A percentile compares a stretch with the other conserved stretches of the same genome.
These are phyloP conservation scores for Alternaria sp. DNA, from an alignment of 2,329 filamentous ascomycete genomes.

Conservation along the genomic window DNA sequence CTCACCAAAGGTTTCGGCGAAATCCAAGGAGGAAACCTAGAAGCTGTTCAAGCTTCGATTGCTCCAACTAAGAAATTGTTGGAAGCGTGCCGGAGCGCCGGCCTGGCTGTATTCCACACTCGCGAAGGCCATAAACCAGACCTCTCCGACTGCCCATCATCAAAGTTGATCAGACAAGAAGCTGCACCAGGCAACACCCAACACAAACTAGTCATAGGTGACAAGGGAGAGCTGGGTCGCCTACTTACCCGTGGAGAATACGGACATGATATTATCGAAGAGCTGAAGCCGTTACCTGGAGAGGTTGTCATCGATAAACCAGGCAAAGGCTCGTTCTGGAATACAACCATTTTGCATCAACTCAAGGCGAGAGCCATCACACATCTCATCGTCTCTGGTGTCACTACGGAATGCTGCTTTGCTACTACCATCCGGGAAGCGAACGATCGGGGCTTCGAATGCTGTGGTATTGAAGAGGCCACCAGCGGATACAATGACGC, in stretches of 20 bases:
- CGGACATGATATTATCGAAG: constrained; percentile 64
- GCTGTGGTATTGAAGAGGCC: constrained; percentile 57
- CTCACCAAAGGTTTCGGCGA: constrained; percentile 61
- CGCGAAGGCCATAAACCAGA: constrained; percentile 61
- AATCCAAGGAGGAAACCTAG: constrained; percentile 58
- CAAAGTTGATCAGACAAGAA: constrained; percentile 60
- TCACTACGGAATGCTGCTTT: constrained; percentile 68
- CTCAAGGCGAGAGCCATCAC: constrained; percentile 65
- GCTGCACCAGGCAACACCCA: constrained; percentile 56
- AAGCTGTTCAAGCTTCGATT: constrained; percentile 51
- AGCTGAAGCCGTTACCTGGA: constrained; percentile 59
- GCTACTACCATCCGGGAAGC: constrained; percentile 65
- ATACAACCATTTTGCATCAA: constrained; percentile 62
- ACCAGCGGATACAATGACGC: constrained; percentile 60
- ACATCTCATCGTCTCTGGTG: constrained; percentile 65
- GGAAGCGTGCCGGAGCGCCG: constrained; percentile 52
- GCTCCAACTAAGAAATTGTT: constrained; percentile 54
- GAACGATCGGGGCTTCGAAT: constrained; percentile 68
- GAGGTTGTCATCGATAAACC: constrained; percentile 67
- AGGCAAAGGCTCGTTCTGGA: constrained; percentile 68
- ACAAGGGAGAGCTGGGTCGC: constrained; percentile 62
- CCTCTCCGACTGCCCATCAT: constrained; percentile 62
- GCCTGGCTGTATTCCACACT: constrained; percentile 59
- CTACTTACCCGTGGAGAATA: constrained; percentile 63
- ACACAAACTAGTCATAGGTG: constrained; percentile 60